phyloP scores from a whole-genome alignment of 805 yeast species.

The Isabelozyma rhagii region DNA sequence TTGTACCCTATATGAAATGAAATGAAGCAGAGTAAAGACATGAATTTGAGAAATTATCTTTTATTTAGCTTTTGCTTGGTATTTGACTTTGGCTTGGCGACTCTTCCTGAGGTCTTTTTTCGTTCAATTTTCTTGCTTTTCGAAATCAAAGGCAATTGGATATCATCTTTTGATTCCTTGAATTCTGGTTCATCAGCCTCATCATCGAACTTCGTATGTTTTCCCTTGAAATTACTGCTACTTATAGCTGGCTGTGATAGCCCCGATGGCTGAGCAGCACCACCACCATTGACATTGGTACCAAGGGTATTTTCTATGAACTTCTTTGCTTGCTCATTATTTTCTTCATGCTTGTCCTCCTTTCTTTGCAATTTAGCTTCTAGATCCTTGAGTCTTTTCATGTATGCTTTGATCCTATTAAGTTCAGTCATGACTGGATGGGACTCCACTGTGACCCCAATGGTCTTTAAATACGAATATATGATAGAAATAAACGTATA shows the following conservation, averaged over 20 bases:
- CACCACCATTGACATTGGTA: conserved; percentile 22
- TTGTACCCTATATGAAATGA: no score
- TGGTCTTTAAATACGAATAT: conserved; percentile 56
- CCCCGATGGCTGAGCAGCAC: conserved; percentile 21
- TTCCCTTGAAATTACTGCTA: conserved; percentile 32
- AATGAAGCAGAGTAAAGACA: no score
- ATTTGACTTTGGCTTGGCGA: neutral
- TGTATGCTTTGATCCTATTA: conserved; percentile 62
- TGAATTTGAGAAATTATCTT: no score
- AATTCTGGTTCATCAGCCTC: conserved; percentile 2
- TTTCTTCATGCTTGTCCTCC: conserved; percentile 20
- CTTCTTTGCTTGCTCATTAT: conserved; percentile 42
- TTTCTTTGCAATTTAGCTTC: conserved; percentile 17
- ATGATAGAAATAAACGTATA: conserved; percentile 56
- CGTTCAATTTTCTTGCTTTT: neutral
- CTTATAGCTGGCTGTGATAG: conserved; percentile 38
- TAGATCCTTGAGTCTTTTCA: conserved; percentile 51
- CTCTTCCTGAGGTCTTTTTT: neutral
- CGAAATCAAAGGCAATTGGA: neutral
- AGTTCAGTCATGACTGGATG: conserved; percentile 71
- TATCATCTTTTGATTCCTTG: neutral
- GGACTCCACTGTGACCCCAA: conserved; percentile 52
- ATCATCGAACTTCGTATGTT: conserved; percentile 34
- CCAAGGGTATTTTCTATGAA: conserved; percentile 48
- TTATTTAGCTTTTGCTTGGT: no score